Base-by-base conservation (phyloP, 2,329 filamentous ascomycete species). In the Cladophialophora bantiana region DNA sequence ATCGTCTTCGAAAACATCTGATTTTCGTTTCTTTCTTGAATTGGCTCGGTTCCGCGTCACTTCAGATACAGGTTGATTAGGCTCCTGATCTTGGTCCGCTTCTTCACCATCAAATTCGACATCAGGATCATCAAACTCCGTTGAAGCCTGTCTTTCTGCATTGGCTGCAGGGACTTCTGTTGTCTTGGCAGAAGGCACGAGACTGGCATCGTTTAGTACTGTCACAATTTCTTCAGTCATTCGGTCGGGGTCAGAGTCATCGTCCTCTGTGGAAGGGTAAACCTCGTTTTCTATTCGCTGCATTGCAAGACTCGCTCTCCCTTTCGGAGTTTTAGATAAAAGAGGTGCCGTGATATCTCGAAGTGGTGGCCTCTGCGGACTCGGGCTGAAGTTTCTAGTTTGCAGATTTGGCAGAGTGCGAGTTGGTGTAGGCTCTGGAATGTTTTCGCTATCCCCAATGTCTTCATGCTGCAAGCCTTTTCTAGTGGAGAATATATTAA, bases 11-110 rank as follows among this genome's bases (percentile, higher is more conserved):
- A 67, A 9, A 10, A 50, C 54, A 36, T 73, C 71, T 4, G 70
- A 72, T 50, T 72, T 73, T n/a, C 71, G 67, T 61, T 73, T 73
- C 45, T 62, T 69, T 31, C 69, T 65, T 3, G 71, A 73, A 57
- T 71, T 73, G 9, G 71, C 65, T 61, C 68, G 31, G 42, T 73
- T 66, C 59, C 66, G 66, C n/a, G 53, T 7, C 31, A 32, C 15
- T 10, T 66, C 56, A 9, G 26, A 42, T 55, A 50, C 54, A 7
- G 71, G 45, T 13, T 58, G 58, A 38, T 64, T 62, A 58, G 55
- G 55, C 20, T 67, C 57, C 36, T 64, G 60, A 7, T 62, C 71
- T 35, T 59, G 35, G 59, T 69, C 40, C 50, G 70, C 57, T 66
- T 73, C 45, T 70, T 72, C 38, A 62, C 60, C 59, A 72, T 75